These are phyloP conservation scores for Penicillium subrubescens DNA, from an alignment of 495 filamentous ascomycete genomes.

Conservation along the genomic window DNA sequence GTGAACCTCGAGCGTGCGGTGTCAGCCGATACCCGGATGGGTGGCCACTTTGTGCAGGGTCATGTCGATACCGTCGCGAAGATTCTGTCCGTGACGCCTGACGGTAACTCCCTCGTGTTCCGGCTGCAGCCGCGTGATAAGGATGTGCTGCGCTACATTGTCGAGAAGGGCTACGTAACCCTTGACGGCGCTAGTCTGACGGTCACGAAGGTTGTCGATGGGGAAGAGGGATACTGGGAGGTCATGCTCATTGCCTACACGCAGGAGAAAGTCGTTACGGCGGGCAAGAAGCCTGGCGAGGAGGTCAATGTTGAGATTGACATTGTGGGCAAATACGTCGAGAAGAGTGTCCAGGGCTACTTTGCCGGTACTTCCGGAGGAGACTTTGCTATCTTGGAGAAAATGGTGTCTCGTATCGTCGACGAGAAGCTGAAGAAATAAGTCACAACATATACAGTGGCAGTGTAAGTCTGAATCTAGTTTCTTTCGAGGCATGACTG, in stretches of 20 bases:
- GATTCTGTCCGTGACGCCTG: slow-evolving; percentile 67
- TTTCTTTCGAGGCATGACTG: not conserved
- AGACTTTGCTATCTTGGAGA: slow-evolving; percentile 71
- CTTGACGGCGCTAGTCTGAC: slow-evolving; percentile 97
- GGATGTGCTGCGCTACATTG: slow-evolving; percentile 76
- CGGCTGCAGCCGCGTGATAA: slow-evolving; percentile 72
- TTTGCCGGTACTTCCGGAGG: slow-evolving; percentile 54
- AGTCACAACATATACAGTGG: slow-evolving; percentile 3
- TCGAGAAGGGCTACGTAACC: slow-evolving; percentile 95
- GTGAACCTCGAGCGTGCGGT: slow-evolving; percentile 97
- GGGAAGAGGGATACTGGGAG: slow-evolving; percentile 84
- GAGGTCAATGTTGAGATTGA: slow-evolving; percentile 97
- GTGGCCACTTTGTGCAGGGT: slow-evolving; percentile 74
- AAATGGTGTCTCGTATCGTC: slow-evolving; percentile 78
- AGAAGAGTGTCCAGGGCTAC: slow-evolving; percentile 77
- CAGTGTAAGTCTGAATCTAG: no score
- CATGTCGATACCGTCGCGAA: slow-evolving; percentile 89
- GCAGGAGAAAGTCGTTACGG: slow-evolving; percentile 87
- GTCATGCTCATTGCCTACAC: slow-evolving; percentile 99
- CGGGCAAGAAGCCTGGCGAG: slow-evolving; percentile 78
- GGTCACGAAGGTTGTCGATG: slow-evolving; percentile 74
- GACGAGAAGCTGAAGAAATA: slow-evolving; percentile 64
- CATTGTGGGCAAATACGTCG: slow-evolving; percentile 97
- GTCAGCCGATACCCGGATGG: slow-evolving; percentile 83
- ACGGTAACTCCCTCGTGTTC: slow-evolving; percentile 87